Evolutionary conservation across 148 eudicot species (phyloP).

Genomic region (Rhododendron ferrugineum): DNA sequence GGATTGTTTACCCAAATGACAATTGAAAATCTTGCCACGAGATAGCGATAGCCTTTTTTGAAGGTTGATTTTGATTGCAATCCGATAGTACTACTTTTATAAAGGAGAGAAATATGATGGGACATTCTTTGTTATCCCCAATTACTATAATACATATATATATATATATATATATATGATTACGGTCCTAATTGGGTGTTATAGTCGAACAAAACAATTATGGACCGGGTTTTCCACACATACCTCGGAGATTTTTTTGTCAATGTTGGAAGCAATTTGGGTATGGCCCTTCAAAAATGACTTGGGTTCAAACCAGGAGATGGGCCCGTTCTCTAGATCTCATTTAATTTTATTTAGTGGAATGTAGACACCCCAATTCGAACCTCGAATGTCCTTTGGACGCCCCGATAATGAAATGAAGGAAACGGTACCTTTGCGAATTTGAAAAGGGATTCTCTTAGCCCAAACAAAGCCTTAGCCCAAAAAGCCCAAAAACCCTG

Average conservation of each 20-base stretch:
- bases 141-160: too few species aligned
- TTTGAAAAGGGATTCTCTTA: too few species aligned
- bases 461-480: too few species aligned
- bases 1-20: neutral
- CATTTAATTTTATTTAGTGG: neutral
- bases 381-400: too few species aligned
- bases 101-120: neutral
- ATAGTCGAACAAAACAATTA: neutral
- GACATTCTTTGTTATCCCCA: neutral
- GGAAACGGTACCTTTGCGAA: too few species aligned
- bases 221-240: neutral
- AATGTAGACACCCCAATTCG: too few species aligned
- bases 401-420: too few species aligned
- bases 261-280: neutral
- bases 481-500: too few species aligned
- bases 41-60: neutral
- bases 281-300: neutral
- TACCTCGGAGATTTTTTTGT: neutral
- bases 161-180: too few species aligned
- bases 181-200: neutral
- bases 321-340: neutral
- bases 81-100: neutral
- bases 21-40: neutral
- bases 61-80: neutral
- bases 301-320: neutral